These are phyloP conservation scores for Hypoxylon sp. DNA, from an alignment of 2,329 filamentous ascomycete species.

Conservation along the genomic window DNA sequence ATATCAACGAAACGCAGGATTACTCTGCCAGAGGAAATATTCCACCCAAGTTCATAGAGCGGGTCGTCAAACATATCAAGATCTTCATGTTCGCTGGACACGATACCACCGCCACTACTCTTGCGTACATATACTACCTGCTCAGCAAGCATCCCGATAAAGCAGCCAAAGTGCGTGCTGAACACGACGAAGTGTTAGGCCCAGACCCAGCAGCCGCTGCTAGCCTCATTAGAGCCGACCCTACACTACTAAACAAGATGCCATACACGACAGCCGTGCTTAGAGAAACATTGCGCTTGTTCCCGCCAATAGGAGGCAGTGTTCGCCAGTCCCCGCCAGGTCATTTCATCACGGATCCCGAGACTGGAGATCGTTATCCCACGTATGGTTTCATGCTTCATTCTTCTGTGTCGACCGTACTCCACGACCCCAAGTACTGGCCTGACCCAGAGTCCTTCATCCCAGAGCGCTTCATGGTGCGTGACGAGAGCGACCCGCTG, in stretches of 20 bases:
- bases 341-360: slow-evolving; percentile 59
- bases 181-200: slow-evolving; percentile 62
- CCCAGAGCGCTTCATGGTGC: slow-evolving; percentile 60
- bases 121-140: slow-evolving; percentile 49
- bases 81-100: slow-evolving; percentile 55
- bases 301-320: slow-evolving; percentile 62
- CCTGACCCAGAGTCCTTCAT: slow-evolving; percentile 57
- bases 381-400: slow-evolving; percentile 56
- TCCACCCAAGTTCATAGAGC: slow-evolving; percentile 44
- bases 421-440: slow-evolving; percentile 57
- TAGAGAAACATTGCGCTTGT: slow-evolving; percentile 68
- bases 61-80: slow-evolving; percentile 50
- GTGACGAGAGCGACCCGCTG: slow-evolving; percentile 52
- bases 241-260: slow-evolving; percentile 64
- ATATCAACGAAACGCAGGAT: slow-evolving; percentile 42
- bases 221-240: slow-evolving; percentile 58
- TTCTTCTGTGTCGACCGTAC: slow-evolving; percentile 46
- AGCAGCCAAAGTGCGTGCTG: slow-evolving; percentile 48
- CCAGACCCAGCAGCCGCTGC: slow-evolving; percentile 56
- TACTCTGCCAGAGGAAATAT: slow-evolving; percentile 32
- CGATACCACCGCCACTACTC: slow-evolving; percentile 53
- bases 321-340: slow-evolving; percentile 56
- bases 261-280: slow-evolving; percentile 67
- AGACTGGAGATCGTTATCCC: slow-evolving; percentile 60
- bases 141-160: slow-evolving; percentile 47